Base-by-base conservation (phyloP, 176 grass and related monocot species). In the Secale cereale region DNA sequence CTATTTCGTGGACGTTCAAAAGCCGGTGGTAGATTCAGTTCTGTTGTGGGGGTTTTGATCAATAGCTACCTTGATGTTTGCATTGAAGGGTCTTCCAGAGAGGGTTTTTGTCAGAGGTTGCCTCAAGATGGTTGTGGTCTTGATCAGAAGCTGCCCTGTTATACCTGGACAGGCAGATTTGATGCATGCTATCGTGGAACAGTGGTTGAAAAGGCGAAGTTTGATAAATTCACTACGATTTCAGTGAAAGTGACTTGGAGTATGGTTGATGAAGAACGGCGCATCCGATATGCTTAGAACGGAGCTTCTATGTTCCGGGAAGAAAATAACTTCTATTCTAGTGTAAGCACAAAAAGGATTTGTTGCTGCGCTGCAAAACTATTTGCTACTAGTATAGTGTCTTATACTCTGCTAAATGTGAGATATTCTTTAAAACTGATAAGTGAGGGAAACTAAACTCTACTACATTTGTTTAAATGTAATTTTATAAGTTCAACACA, bases 1-100 rank as follows among this genome's bases (percentile, higher is more conserved):
- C 79, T 77, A 22, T 82, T 25, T 3, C 35, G 6, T 69, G 72
- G 86, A 4, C 13, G 9, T 48, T 15, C 61, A 10, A 35, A 87
- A 82, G 20, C 27, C 10, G 86, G 61, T 8, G 3, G 6, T 48
- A 77, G 27, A 20, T 35, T 82, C 3, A 87, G 71, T 46, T 87
- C 79, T 9, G 26, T 87, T 59, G 72, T 82, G 23, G 71, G 46
- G 1, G 86, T 87, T 35, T 4, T 1, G 27, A 43, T 1, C 22
- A 2, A 10, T 17, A 76, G 26, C 43, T 62, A 87, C 20, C 70
- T 87, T 82, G 62, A 87, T 59, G 62, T 82, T 82, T 23, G 26
- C 26, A 30, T 87, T 2, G 1, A 59, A 70, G 79, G 79, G 62
- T 68, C 16, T 5, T 46, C 31, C 46, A 20, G 15, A 50, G 46